phyloP scores from a whole-genome alignment of 2,329 filamentous ascomycete genomes.

The Alternaria consortialis region DNA sequence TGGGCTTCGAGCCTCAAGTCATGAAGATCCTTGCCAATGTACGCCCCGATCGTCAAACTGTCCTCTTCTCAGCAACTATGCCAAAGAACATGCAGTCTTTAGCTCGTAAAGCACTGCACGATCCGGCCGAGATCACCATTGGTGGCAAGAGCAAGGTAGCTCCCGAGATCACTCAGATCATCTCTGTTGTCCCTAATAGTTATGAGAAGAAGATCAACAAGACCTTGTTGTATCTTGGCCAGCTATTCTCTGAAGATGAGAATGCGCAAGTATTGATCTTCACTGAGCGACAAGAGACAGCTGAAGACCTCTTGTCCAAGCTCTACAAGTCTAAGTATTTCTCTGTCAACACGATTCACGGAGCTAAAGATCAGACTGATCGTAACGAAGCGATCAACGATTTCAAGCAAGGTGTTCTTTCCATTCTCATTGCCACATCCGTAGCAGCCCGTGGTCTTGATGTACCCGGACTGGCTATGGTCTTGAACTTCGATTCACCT shows the following conservation, averaged over 20 bases:
- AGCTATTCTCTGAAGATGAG: conserved; percentile 85
- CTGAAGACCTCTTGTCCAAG: conserved; percentile 45
- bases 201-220: conserved; percentile 84
- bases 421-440: conserved; percentile 91
- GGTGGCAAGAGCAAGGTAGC: conserved; percentile 79
- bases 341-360: conserved; percentile 74
- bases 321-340: conserved; percentile 42
- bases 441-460: conserved; percentile 94
- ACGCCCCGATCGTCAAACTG: conserved; percentile 89
- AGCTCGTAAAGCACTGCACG: conserved; percentile 85
- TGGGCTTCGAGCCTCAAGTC: conserved; percentile 98
- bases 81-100: conserved; percentile 90
- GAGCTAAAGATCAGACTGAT: conserved; percentile 70
- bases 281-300: conserved; percentile 87
- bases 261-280: conserved; percentile 91
- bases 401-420: conserved; percentile 75
- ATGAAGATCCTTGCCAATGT: conserved; percentile 95
- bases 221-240: conserved; percentile 84
- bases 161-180: conserved; percentile 84
- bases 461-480: conserved; percentile 93
- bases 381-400: conserved; percentile 47
- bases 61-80: conserved; percentile 96
- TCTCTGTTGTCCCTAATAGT: conserved; percentile 69
- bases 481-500: conserved; percentile 93
- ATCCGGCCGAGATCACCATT: conserved; percentile 89